phyloP scores from a whole-genome alignment of 1,284 basidiomycete species.

The Laetiporus sulphureus region DNA sequence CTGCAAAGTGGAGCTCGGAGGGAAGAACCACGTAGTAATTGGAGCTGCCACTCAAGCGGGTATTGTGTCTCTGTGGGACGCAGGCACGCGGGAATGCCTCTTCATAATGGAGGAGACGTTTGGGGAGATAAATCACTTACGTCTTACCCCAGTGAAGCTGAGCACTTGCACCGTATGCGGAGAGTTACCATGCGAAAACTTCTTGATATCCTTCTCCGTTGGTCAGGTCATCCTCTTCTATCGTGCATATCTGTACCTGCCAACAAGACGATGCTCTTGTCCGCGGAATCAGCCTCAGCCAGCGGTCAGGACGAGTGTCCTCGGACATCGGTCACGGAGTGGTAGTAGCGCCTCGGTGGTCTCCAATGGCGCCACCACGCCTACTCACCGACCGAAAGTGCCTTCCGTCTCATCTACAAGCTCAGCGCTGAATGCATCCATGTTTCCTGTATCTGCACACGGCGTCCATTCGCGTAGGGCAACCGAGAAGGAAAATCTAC shows the following conservation, averaged over 20 bases:
- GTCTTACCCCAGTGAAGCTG: conserved; percentile 41
- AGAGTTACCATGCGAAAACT: conserved; percentile 54
- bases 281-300: conserved; percentile 36
- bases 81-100: conserved; percentile 50
- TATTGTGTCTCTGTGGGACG: conserved; percentile 67
- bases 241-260: conserved; percentile 51
- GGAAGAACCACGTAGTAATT: conserved; percentile 44
- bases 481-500: conserved; percentile 54
- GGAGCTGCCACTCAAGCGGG: conserved; percentile 60
- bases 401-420: conserved; percentile 29
- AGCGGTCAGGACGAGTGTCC: conserved; percentile 32
- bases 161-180: conserved; percentile 62
- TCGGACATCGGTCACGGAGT: conserved; percentile 52
- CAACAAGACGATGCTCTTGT: conserved; percentile 61
- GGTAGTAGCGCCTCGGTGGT: conserved; percentile 45
- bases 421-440: conserved; percentile 39
- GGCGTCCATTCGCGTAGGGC: conserved; percentile 65
- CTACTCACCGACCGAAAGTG: conserved; percentile 38
- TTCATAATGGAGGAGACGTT: conserved; percentile 50
- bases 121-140: conserved; percentile 46
- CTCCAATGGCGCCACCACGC: conserved; percentile 37
- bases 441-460: conserved; percentile 73
- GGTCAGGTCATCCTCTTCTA: conserved; percentile 55
- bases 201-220: conserved; percentile 57
- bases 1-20: conserved; percentile 44